Base-by-base conservation (phyloP, 2,329 filamentous ascomycete genomes). In the Aureobasidium sp. region DNA sequence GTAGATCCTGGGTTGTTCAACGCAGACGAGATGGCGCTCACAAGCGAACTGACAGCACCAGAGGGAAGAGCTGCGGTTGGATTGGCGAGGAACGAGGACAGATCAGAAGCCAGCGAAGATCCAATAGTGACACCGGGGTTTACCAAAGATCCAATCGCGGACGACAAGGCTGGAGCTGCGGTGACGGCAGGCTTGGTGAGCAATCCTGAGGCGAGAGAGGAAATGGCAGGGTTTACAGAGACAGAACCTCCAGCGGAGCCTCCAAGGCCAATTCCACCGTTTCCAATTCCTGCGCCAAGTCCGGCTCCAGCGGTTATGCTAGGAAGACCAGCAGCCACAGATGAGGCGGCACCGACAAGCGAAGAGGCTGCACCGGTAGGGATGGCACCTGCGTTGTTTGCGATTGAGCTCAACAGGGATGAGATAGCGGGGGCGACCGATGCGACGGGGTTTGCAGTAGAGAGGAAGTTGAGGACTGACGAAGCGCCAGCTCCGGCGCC, bases 1-100 rank as follows among this genome's bases (percentile, higher is more conserved):
- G 23, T 19, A 13, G 15, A 7, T 49, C 11, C 13, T 3, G 17
- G n/a, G 10, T 11, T 19, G 29, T 33, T 45, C 3, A 43, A 45
- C 9, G 57, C 31, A 10, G 37, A 27, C 4, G 45, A 50, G 27
- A 35, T 53, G 11, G 15, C 25, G 11, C 31, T 25, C 3, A 31
- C n/a, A 1, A 33, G 17, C 45, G 45, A 49, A 23, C 45, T 40
- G 17, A 45, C 35, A 3, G 8, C 47, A 7, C 33, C 46, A 31
- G 47, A 17, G 15, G 58, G 58, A 13, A 60, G 47, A 19, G 58
- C 15, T 21, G 23, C 47, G 11, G 47, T 35, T 42, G 57, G 57
- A 40, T 54, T 60, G 37, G 38, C 58, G 17, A 27, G 27, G 38
- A 60, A 11, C 3, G 58, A 53, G 31, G 35, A 53, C 38, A 60